Evolutionary conservation across 805 yeast genomes (phyloP), one percentile per base, ranked within the genome.

Genomic region (Candida nonsorbophila): DNA sequence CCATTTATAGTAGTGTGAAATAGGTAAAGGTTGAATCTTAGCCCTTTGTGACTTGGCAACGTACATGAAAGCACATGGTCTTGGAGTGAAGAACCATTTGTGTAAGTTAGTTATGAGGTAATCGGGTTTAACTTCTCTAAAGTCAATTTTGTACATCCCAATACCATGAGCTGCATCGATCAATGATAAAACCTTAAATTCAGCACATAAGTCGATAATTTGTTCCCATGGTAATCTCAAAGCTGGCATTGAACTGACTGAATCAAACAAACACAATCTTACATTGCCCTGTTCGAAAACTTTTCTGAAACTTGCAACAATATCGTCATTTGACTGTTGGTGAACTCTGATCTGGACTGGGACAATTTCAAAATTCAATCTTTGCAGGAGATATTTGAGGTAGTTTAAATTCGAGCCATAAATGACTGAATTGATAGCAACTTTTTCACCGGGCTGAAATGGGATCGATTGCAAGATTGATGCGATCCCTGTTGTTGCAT

Each of bases 151-250:
- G 17, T 72, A 42, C 31, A 66, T 53, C 0, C 90, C 90, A 20
- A 74, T 61, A 1, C 75, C 70, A 45, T 82, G 90, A 4, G 88
- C 90, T 9, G 82, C 90, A 48, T 82, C 90, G 15, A 82, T 67
- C 24, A 78, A 51, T 3, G 84, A 72, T 25, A 77, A 36, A 4
- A 73, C 71, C 9, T 54, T 50, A 27, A 72, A 51, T 28, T 68
- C 50, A 9, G 54, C 48, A 38, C 85, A 74, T 23, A 72, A 42
- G 5, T 47, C 36, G 3, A 65, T 58, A 25, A 81, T 39, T 29
- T 58, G 45, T 35, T 67, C 65, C 48, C 65, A 80, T 1, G 92
- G 90, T 16, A 79, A 40, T 14, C 51, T 42, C 4, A 69, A 69
- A 6, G 79, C 79, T 2, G 92, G 90, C 73, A 70, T 67, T 1